Base-by-base conservation (phyloP, 225 moss, liverwort and hornwort species). In the Rhytidiadelphus loreus region DNA sequence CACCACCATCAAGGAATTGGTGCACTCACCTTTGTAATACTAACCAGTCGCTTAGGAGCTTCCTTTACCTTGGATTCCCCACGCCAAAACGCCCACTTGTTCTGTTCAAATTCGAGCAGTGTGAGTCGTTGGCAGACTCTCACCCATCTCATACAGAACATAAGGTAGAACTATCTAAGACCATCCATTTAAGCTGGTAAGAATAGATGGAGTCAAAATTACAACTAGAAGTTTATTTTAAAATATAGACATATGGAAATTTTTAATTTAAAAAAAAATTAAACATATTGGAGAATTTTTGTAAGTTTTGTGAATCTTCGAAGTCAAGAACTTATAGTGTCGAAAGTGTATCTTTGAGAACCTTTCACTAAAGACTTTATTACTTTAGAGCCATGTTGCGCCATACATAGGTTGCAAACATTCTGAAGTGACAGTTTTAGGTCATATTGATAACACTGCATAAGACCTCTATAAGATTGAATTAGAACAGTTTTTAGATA, bases 51-150 rank as follows among this genome's bases (percentile, higher is more conserved):
- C 90, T 91, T 91, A 12, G 91, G 86, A 62, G 37, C 52, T 88
- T 92, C 93, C 87, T 93, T 93, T 13, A 88, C 56, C 50, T 94
- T 94, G 29, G 90, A 52, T 62, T 93, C 93, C 48, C 59, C 88
- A 78, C 94, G 93, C 94, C 94, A 94, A 86, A 94, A 94, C 44
- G 90, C 69, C 94, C 94, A 94, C 69, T 90, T 93, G 80, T 78
- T 93, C 94, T 94, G 86, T 84, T 70, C 80, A 82, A 64, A 33
- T 82, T 30, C 68, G 22, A 81, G 10, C 28, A 79, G 58, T 28
- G 79, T 79, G 29, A 79, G 79, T 79, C 57, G 57, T 79, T 58
- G 9, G 44, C 60, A 81, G 39, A 60, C 21, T 43, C 53, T 48
- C 41, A 43, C 43, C 39, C 83, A 39, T 78, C 78, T 39, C 78